These are phyloP conservation scores for Heliamphora pulchella DNA, from an alignment of 179 eudicot species.

Conservation along the genomic window DNA sequence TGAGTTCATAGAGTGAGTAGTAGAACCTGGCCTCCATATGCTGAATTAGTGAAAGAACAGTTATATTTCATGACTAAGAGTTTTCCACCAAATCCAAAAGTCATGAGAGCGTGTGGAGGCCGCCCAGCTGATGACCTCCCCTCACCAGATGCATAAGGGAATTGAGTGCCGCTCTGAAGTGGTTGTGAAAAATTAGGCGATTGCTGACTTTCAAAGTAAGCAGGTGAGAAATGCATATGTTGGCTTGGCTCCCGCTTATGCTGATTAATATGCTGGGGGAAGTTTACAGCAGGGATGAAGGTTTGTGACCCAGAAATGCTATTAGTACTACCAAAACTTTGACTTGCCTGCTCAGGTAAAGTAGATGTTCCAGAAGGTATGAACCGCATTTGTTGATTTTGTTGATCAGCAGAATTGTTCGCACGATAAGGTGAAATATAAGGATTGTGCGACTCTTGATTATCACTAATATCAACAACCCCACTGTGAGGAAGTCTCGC, in stretches of 20 bases:
- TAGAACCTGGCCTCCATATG: slow-evolving; percentile 54
- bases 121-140: slow-evolving; percentile 78
- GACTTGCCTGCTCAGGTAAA: slow-evolving; percentile 28
- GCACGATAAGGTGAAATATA: slow-evolving; percentile 20
- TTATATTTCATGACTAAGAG: slow-evolving; percentile 67
- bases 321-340: slow-evolving; percentile 18
- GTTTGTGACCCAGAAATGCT: slow-evolving; percentile 23
- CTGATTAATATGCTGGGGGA: slow-evolving; percentile 31
- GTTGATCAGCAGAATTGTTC: slow-evolving; percentile 15
- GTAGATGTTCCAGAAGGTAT: slow-evolving; percentile 23
- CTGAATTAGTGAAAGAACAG: slow-evolving; percentile 27
- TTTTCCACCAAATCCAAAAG: slow-evolving; percentile 97
- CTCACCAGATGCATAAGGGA: slow-evolving; percentile 31
- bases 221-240: slow-evolving; percentile 27
- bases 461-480: slow-evolving; percentile 22
- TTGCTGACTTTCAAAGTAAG: slow-evolving; percentile 32
- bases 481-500: slow-evolving; percentile 22
- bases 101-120: slow-evolving; percentile 87
- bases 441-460: slow-evolving; percentile 24
- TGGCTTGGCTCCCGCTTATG: slow-evolving; percentile 28
- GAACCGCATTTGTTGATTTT: slow-evolving; percentile 12
- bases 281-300: slow-evolving; percentile 28
- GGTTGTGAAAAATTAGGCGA: slow-evolving; percentile 30
- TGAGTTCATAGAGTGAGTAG: not conserved
- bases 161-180: slow-evolving; percentile 33